Evolutionary conservation across 2,329 filamentous ascomycete genomes (phyloP).

Genomic region (Pseudocercospora ulei): DNA sequence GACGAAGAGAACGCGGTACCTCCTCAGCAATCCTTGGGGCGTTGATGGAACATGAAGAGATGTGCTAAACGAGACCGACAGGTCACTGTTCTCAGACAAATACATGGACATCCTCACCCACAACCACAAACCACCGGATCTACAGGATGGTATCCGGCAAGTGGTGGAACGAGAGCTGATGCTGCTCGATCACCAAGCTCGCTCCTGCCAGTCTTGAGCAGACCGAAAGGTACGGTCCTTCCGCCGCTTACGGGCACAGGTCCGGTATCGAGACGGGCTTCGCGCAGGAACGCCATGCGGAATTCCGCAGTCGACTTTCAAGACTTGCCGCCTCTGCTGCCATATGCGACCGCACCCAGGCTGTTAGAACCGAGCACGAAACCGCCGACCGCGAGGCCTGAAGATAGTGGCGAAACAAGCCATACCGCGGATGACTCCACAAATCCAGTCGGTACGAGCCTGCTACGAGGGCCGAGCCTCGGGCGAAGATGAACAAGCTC

Average conservation of each 20-base stretch:
- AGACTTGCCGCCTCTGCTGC: constrained; percentile 5
- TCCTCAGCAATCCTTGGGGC: constrained; percentile 26
- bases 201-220: constrained; percentile 7
- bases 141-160: not conserved
- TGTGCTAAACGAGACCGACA: constrained; percentile 7
- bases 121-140: constrained; percentile 3
- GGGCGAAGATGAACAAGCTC: not conserved
- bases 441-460: constrained; percentile 1
- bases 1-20: constrained; percentile 32
- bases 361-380: not conserved
- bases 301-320: constrained; percentile 7
- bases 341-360: constrained; percentile 4
- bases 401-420: constrained; percentile 4
- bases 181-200: not conserved
- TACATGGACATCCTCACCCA: not conserved
- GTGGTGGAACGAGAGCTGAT: not conserved
- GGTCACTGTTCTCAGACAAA: not conserved
- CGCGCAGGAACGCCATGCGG: constrained; percentile 5
- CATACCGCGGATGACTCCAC: constrained; percentile 1
- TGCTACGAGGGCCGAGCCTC: not conserved
- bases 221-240: constrained; percentile 12
- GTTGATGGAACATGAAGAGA: constrained; percentile 8
- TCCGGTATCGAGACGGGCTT: constrained; percentile 5
- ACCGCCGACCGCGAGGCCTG: not conserved
- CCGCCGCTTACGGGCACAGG: constrained; percentile 13